phyloP scores from a whole-genome alignment of 305 asterid genomes.

The Rubia tinctorum region DNA sequence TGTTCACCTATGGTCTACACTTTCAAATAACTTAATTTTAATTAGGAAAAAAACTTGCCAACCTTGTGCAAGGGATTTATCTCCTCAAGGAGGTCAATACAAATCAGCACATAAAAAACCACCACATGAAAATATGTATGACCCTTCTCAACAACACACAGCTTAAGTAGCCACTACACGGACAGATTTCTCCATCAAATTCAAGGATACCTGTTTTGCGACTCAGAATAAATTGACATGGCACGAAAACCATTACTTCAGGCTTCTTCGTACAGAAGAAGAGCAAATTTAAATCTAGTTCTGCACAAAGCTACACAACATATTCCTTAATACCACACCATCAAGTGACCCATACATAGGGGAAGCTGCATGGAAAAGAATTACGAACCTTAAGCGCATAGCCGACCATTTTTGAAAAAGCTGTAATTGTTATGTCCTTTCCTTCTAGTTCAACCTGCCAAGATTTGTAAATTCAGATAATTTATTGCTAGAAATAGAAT shows the following conservation, averaged over 20 bases:
- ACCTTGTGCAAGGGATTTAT: not conserved
- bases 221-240: not conserved
- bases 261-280: not conserved
- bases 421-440: slow-evolving; percentile 71
- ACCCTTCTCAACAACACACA: not conserved
- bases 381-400: slow-evolving; percentile 76
- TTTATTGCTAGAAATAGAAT: not conserved
- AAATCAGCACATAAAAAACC: not conserved
- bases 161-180: not conserved
- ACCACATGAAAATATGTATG: not conserved
- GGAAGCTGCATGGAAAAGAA: slow-evolving; percentile 10
- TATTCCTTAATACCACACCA: not conserved
- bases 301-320: not conserved
- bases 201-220: not conserved
- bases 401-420: slow-evolving; percentile 96
- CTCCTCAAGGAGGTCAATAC: not conserved
- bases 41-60: not conserved
- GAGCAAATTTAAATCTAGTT: not conserved
- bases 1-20: not conserved
- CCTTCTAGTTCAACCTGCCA: slow-evolving; percentile 84
- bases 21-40: not conserved
- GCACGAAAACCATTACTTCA: not conserved
- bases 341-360: not conserved
- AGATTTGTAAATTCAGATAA: not conserved
- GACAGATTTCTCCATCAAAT: not conserved